Evolutionary conservation across 2,329 filamentous ascomycete genomes (phyloP).

Genomic region (Lasiodiplodia sp.): DNA sequence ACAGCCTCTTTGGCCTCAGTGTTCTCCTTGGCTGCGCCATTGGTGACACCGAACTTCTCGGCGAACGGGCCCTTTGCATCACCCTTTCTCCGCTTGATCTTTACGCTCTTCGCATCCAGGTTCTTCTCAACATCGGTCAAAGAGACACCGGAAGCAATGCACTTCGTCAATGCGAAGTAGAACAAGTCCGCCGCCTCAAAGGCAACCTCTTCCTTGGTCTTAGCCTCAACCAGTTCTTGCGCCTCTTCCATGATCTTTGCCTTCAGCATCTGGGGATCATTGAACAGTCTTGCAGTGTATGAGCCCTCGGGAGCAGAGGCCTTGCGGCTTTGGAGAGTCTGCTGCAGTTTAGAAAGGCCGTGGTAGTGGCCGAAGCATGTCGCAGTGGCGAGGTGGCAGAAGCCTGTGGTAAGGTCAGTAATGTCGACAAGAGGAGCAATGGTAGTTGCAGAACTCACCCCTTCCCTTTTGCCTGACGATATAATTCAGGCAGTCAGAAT

Average conservation of each 20-base stretch:
- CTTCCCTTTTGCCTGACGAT: constrained; percentile 87
- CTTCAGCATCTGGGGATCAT: constrained; percentile 83
- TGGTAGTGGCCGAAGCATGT: constrained; percentile 89
- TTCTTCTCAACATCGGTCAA: constrained; percentile 91
- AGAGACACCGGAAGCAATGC: constrained; percentile 81
- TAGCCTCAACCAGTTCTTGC: constrained; percentile 89
- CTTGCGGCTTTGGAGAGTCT: constrained; percentile 84
- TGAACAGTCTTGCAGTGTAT: constrained; percentile 92
- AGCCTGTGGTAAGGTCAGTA: constrained; percentile 56
- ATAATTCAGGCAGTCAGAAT: constrained; percentile 90
- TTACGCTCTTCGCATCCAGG: constrained; percentile 91
- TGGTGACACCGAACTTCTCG: constrained; percentile 66
- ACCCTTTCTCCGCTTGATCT: constrained; percentile 90
- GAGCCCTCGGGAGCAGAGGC: constrained; percentile 84
- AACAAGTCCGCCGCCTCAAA: constrained; percentile 95
- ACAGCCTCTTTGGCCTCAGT: constrained; percentile 47
- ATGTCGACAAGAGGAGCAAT: background rate
- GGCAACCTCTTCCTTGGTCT: constrained; percentile 80
- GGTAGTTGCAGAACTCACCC: constrained; percentile 49
- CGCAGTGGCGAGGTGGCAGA: constrained; percentile 92
- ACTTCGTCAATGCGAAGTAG: constrained; percentile 94
- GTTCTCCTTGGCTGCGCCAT: constrained; percentile 34
- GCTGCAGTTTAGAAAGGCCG: constrained; percentile 84
- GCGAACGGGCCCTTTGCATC: constrained; percentile 95
- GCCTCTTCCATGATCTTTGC: constrained; percentile 99